Base-by-base conservation (phyloP, 176 grass and related monocot species). In the Carex pumila region DNA sequence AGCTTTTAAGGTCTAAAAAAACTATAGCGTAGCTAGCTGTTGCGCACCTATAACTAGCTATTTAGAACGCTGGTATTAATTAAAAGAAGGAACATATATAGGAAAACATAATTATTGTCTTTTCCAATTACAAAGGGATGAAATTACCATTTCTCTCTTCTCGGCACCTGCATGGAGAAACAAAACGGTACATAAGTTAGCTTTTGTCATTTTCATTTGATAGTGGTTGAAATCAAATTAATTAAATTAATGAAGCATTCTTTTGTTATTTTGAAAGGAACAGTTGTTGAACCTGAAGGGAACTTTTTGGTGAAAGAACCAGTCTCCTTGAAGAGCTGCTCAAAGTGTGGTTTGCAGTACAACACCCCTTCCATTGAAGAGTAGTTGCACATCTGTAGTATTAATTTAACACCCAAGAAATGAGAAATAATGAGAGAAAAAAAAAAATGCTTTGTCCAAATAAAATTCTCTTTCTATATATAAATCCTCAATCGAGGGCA, bases 321-420 rank as follows among this genome's bases (percentile, higher is more conserved):
- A 30, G 87, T 91, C 15, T 86, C 89, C 89, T 91, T 94, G 80
- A 89, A 94, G 60, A 94, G 89, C 39, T 91, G 92, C 87, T 94
- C 87, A 86, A 94, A 94, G 81, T 94, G 92, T 56, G 89, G 88
- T 81, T 94, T 94, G 92, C 87, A 89, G 60, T 88, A 94, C 79
- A 94, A 81, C 84, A 94, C 82, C 34, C 89, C 92, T 85, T 94
- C 87, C 92, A 94, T 94, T 64, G 89, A 91, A 70, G 89, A 91
- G 56, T 89, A 88, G 87, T 3, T 91, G 74, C 87, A 89, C 92
- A 94, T 91, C 92, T 94, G 57, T 52, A 50, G 47, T 3, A 50
- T 50, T 50, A 12, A 71, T 78, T 78, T 25, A 82, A 87, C 31
- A 78, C 13, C 11, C 39, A 30, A 61, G 3, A 1, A 5, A 84